A percentile compares a stretch with the other conserved stretches of the same genome.
phyloP scores from a whole-genome alignment of 352 stramenopile species.

The Globisporangium uncinulatum region DNA sequence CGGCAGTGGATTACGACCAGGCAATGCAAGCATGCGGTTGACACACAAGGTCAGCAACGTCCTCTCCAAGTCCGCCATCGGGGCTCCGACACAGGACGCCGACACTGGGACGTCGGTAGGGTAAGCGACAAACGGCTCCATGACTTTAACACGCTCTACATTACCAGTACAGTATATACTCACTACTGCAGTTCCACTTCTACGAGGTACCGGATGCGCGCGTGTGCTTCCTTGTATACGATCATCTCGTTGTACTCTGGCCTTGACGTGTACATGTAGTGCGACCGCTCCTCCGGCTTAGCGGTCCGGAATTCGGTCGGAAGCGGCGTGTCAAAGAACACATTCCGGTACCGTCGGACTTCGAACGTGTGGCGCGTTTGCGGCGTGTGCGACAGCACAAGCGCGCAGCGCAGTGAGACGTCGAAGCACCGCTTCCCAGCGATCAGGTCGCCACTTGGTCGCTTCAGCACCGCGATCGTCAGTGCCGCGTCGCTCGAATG shows the following conservation, averaged over 20 bases:
- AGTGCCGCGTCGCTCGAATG: not conserved
- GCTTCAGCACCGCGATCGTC: not conserved
- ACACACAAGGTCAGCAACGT: too few relatives aligned
- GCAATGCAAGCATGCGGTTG: too few relatives aligned
- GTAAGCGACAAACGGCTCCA: too few relatives aligned
- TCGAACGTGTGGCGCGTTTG: not conserved
- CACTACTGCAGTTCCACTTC: constrained; percentile 27
- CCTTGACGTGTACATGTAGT: constrained; percentile 4
- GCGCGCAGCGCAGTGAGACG: not conserved
- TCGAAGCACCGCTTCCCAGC: not conserved
- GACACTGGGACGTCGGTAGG: too few relatives aligned
- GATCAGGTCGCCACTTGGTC: not conserved
- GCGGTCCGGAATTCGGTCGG: not conserved
- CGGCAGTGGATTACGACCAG: too few relatives aligned
- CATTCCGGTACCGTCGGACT: constrained; percentile 2
- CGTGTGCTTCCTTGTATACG: constrained; percentile 71
- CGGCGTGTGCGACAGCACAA: not conserved
- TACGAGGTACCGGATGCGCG: constrained; percentile 70
- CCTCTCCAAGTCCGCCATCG: too few relatives aligned
- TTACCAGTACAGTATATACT: not conserved
- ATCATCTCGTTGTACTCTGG: constrained; percentile 53
- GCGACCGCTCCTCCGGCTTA: constrained; percentile 1
- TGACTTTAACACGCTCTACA: too few relatives aligned
- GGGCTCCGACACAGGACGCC: too few relatives aligned
- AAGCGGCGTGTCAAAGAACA: constrained; percentile 1